A percentile compares a stretch with the other conserved stretches of the same genome.
Evolutionary conservation across 2,329 filamentous ascomycete genomes (phyloP).

Genomic region (Alternaria postmessia): DNA sequence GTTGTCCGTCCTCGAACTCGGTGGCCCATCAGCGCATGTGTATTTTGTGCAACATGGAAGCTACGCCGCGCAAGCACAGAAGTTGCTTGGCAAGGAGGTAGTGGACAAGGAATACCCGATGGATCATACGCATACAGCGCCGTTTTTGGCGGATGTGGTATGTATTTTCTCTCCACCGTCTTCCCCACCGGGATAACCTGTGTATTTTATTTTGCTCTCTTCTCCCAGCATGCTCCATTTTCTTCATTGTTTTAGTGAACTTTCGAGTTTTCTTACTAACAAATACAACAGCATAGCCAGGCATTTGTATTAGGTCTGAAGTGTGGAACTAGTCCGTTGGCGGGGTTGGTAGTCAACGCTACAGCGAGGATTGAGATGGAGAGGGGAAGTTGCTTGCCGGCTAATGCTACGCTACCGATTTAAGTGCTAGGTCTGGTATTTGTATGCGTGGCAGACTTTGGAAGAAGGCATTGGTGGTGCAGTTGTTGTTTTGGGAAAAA

Average conservation of each 20-base stretch:
- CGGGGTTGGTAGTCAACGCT: slow-evolving; percentile 28
- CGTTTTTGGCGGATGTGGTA: slow-evolving; percentile 30
- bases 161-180: neutral
- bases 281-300: slow-evolving; percentile 7
- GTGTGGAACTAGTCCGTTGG: slow-evolving; percentile 31
- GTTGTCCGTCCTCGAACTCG: slow-evolving; percentile 62
- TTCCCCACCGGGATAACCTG: too few relatives aligned
- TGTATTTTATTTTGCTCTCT: too few relatives aligned
- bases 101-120: slow-evolving; percentile 34
- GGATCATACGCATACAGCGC: slow-evolving; percentile 37
- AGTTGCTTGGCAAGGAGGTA: slow-evolving; percentile 21
- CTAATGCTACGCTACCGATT: slow-evolving; percentile 29
- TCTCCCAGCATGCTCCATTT: too few relatives aligned
- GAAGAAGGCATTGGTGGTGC: neutral
- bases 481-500: neutral
- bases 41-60: slow-evolving; percentile 65
- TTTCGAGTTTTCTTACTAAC: neutral
- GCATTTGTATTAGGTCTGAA: slow-evolving; percentile 33
- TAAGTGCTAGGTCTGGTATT: neutral
- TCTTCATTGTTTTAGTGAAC: neutral
- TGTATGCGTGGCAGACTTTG: neutral
- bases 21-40: slow-evolving; percentile 26
- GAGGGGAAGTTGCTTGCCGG: slow-evolving; percentile 27
- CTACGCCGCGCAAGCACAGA: slow-evolving; percentile 58
- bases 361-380: slow-evolving; percentile 29